phyloP scores from a whole-genome alignment of 495 filamentous ascomycete genomes.

The Apiosordaria backusii region DNA sequence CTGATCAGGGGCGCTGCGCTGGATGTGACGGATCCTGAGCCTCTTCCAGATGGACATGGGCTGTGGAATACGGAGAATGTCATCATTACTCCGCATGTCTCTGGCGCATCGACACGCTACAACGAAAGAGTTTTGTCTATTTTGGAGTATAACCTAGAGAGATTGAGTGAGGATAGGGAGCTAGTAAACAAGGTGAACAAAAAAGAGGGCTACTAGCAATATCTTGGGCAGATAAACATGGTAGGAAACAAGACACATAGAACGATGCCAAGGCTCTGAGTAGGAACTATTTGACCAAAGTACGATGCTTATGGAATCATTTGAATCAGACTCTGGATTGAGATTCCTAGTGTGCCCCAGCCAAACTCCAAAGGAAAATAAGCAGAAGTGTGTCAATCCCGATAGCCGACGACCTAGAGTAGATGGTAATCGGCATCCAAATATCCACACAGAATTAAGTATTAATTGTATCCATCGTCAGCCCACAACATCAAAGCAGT shows the following conservation, averaged over 20 bases:
- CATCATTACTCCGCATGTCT: slow-evolving; percentile 77
- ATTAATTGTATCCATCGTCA: too few species aligned
- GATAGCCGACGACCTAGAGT: too few species aligned
- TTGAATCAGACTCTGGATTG: background rate
- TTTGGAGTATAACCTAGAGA: slow-evolving; percentile 53
- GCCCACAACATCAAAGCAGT: background rate
- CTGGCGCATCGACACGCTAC: slow-evolving; percentile 60
- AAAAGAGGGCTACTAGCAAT: slow-evolving; percentile 23
- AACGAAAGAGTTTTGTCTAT: slow-evolving; percentile 59
- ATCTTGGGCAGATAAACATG: background rate
- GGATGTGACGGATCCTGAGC: slow-evolving; percentile 88
- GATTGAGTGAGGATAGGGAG: slow-evolving; percentile 53
- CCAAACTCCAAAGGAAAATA: background rate
- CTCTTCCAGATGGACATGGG: slow-evolving; percentile 62
- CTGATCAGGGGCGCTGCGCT: slow-evolving; percentile 67
- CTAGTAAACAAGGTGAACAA: slow-evolving; percentile 56
- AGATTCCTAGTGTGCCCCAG: too few species aligned
- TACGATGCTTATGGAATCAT: background rate
- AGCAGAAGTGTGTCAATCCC: too few species aligned
- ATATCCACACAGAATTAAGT: background rate
- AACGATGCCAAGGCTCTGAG: background rate
- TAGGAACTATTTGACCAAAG: background rate
- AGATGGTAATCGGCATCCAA: background rate
- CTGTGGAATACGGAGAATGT: slow-evolving; percentile 74
- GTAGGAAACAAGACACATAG: background rate